phyloP scores from a whole-genome alignment of 805 yeast species.

The Wickerhamomyces chaumierensis region DNA sequence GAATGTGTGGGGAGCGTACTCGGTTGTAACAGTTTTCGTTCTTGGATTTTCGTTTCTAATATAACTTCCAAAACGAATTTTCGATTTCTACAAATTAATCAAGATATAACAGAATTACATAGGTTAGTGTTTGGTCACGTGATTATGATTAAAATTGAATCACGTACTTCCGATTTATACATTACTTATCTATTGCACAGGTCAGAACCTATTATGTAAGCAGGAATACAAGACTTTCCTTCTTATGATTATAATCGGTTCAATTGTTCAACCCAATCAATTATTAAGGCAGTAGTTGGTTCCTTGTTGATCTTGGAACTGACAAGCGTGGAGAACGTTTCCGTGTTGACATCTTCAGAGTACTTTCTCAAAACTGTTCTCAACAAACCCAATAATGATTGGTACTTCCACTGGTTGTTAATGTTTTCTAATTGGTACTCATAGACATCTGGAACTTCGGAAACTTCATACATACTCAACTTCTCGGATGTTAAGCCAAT shows the following conservation, averaged over 20 bases:
- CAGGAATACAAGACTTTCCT: no score
- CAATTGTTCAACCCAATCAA: slow-evolving; percentile 24
- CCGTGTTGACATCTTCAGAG: slow-evolving; percentile 29
- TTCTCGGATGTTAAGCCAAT: slow-evolving; percentile 12
- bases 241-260: slow-evolving; percentile 12
- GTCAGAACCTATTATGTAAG: no score
- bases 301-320: slow-evolving; percentile 21
- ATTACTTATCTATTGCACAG: no score
- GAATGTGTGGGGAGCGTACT: no score
- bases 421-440: slow-evolving; percentile 20
- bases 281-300: slow-evolving; percentile 18
- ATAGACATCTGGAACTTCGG: slow-evolving; percentile 15
- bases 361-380: slow-evolving; percentile 31
- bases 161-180: no score
- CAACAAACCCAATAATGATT: slow-evolving; percentile 23
- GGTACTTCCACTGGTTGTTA: slow-evolving; percentile 32
- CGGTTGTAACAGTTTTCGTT: no score
- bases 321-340: slow-evolving; percentile 24
- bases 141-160: no score
- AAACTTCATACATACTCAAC: slow-evolving; percentile 14
- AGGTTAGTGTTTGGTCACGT: no score
- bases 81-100: no score
- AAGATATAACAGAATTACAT: no score
- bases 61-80: no score
- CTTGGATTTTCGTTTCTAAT: no score